Evolutionary conservation across 768 basidiomycete species (phyloP), one percentile per base, ranked within the genome.

Genomic region (Tulasnella sp.): DNA sequence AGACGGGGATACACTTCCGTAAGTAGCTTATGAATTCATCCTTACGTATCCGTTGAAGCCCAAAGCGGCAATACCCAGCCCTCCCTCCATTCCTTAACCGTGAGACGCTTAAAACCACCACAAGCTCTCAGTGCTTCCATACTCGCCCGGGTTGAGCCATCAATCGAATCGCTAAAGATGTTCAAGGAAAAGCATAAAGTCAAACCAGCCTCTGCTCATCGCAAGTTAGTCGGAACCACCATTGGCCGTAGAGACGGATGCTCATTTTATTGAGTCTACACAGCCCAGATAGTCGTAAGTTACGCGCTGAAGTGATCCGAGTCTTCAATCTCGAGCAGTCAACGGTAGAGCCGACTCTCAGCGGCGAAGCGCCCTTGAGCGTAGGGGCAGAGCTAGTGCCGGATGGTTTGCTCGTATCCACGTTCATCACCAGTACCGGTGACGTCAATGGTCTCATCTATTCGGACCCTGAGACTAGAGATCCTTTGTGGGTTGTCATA

Each of bases 401-500:
- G 1, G 92, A 92, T 6, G 91, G 92, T 0, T 86, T 94, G 57
- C 85, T 89, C 79, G 88, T 88, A 5, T 85, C 90, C 75, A 94
- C 92, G 83, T 90, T 93, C 81, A 87, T 78, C 39, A 92, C 91
- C 0, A 89, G 92, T 83, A 83, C 87, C 15, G 86, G 89, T 26
- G 90, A 92, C 76, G 89, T 87, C 76, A 91, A 92, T 10, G 93
- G 94, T 83, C 26, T 55, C 80, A 88, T 82, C 26, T 76, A 79
- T 23, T 73, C 37, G 67, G 61, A 77, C 23, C 87, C 89, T 10
- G 83, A 88, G 6, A 88, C 89, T 29, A 91, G 91, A 29, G 89
- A 92, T 80, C 93, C 93, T 0, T 84, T 94, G 46, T 95, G 93
- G 93, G 93, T 95, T 80, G 89, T 89, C 0, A 79, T 91, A n/a